Evolutionary conservation across 2,329 filamentous ascomycete species (phyloP).

Genomic region (Microdochium trichocladiopsis): DNA sequence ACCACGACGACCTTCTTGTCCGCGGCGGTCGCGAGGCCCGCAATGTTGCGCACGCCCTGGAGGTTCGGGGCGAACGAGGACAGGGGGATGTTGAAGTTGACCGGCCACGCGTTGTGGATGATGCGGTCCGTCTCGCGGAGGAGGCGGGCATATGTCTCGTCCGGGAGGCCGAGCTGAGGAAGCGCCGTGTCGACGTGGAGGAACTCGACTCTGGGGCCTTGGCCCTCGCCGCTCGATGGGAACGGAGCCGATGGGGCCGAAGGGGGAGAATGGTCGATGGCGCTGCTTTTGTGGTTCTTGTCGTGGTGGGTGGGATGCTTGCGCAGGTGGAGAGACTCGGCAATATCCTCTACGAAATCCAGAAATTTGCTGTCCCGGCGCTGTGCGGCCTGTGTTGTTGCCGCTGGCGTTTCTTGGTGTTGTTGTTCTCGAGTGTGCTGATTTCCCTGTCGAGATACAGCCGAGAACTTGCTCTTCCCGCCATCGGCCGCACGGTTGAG

Average conservation of each 20-base stretch:
- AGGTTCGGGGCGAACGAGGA: conserved; percentile 43
- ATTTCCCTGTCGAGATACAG: no score
- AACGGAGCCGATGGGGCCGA: no score
- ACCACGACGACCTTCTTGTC: conserved; percentile 26
- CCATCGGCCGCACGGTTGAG: conserved; percentile 39
- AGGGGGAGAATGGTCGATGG: conserved; percentile 11
- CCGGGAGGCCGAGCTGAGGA: conserved; percentile 37
- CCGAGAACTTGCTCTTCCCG: conserved; percentile 5
- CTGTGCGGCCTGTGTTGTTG: conserved; percentile 24
- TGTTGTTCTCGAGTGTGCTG: no score
- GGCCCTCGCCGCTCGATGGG: no score
- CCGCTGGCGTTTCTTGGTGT: conserved; percentile 12
- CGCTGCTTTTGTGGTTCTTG: not conserved
- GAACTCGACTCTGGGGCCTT: conserved; percentile 34
- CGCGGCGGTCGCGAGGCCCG: conserved; percentile 29
- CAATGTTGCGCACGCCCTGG: conserved; percentile 39
- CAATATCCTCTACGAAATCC: no score
- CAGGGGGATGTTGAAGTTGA: conserved; percentile 44
- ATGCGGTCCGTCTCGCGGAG: conserved; percentile 33
- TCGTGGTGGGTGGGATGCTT: not conserved
- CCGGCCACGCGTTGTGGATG: conserved; percentile 49
- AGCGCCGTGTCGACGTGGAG: conserved; percentile 39
- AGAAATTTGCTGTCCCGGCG: no score
- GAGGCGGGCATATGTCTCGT: conserved; percentile 25
- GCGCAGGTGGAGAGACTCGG: no score